phyloP scores from a whole-genome alignment of 2,329 filamentous ascomycete species.

The Nigrospora osmanthi region DNA sequence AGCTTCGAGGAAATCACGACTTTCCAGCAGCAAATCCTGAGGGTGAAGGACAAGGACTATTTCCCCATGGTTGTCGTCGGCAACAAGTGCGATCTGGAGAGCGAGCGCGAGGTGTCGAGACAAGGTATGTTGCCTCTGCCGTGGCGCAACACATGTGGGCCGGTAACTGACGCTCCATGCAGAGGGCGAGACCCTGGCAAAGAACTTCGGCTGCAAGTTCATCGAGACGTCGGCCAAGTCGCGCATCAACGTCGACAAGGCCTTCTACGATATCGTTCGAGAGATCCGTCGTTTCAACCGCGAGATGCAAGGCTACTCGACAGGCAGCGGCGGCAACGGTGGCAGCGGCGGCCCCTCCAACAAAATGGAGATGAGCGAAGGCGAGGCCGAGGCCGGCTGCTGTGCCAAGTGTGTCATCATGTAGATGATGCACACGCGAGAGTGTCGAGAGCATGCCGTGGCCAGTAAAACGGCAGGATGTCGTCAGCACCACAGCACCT shows the following conservation, averaged over 20 bases:
- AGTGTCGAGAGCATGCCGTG: background rate
- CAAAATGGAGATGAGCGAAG: constrained; percentile 75
- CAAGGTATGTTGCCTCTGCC: constrained; percentile 42
- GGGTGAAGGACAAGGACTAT: constrained; percentile 99
- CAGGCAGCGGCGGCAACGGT: constrained; percentile 57
- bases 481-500: background rate
- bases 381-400: constrained; percentile 64
- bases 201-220: constrained; percentile 91
- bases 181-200: constrained; percentile 87
- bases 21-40: constrained; percentile 96
- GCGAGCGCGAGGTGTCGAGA: constrained; percentile 82
- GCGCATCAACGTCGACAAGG: constrained; percentile 95
- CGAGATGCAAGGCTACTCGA: constrained; percentile 85
- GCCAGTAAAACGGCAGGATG: background rate
- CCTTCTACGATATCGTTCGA: constrained; percentile 96
- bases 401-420: constrained; percentile 84
- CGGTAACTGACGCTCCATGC: constrained; percentile 12
- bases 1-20: constrained; percentile 98
- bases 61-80: constrained; percentile 99
- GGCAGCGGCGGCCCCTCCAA: constrained; percentile 53
- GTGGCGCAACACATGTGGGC: background rate
- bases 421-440: constrained; percentile 44
- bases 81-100: constrained; percentile 98
- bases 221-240: constrained; percentile 99
- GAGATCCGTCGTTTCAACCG: constrained; percentile 98